phyloP scores from a whole-genome alignment of 352 stramenopile species.

The Globisporangium yorkense region DNA sequence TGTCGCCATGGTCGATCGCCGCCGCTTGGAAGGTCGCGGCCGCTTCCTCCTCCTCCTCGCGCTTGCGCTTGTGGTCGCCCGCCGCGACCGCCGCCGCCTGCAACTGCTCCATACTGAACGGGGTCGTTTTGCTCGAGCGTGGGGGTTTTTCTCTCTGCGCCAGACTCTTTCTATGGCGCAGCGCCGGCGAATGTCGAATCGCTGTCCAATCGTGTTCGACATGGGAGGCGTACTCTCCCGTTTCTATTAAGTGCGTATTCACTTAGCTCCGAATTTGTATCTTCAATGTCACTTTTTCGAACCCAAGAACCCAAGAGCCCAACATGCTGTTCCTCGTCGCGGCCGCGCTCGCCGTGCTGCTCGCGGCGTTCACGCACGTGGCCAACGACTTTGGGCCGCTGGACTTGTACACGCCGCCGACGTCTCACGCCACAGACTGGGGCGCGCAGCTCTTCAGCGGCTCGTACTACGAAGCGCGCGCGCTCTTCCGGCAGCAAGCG shows the following conservation, averaged over 20 bases:
- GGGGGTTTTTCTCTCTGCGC: not conserved
- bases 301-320: too few relatives aligned
- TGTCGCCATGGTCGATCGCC: not conserved
- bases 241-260: too few relatives aligned
- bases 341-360: constrained; percentile 7
- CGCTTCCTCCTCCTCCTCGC: not conserved
- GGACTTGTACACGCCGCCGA: constrained; percentile 28
- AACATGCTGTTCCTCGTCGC: not conserved
- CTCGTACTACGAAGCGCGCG: constrained; percentile 60
- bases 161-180: constrained; percentile 1
- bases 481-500: constrained; percentile 45
- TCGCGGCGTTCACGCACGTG: constrained; percentile 28
- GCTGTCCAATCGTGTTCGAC: not conserved
- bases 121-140: not conserved
- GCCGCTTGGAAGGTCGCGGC: not conserved
- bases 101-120: not conserved
- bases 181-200: not conserved
- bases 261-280: not conserved
- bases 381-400: constrained; percentile 45
- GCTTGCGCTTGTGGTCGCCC: constrained; percentile 4
- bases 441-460: constrained; percentile 28
- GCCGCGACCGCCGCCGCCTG: not conserved
- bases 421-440: not conserved
- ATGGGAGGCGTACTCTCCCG: not conserved
- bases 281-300: too few relatives aligned